Evolutionary conservation across 2,329 filamentous ascomycete genomes (phyloP), one percentile per base, ranked within the genome.

Genomic region (Botrytis hyacinthi): DNA sequence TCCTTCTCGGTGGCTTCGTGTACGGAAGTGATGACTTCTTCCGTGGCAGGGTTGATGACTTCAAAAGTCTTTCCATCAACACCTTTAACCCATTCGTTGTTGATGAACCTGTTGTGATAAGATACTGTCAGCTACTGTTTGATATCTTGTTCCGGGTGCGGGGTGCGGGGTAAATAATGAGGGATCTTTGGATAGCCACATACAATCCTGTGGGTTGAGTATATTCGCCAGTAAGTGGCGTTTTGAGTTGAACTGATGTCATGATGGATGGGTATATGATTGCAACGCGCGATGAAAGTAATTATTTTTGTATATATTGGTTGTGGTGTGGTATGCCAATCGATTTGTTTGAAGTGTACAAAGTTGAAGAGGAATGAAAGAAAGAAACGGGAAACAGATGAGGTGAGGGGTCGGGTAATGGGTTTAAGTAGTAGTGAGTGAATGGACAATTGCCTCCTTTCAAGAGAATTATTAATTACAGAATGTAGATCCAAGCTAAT

Each of bases 21-120:
- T 79, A 97, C 93, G 72, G 90, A 91, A 86, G 87, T 89, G 86
- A 97, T 97, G 81, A 93, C 89, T 84, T 94, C 90, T 84, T 97
- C 95, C 77, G 89, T 93, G 77, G 91, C 81, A 74, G 94, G 94
- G 88, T 97, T 97, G 87, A 96, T 91, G 83, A 94, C 92, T 85
- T 97, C 94, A 81, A 97, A 96, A 78, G 91, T 94, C 88, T 93
- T 92, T 85, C 94, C 94, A 79, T 97, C 93, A 76, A 92, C 90
- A 82, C 90, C 87, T 83, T 92, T 90, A 77, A 97, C 89, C 85
- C 91, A 98, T 84, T 98, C 92, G 84, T 95, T 95, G 89, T 96
- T 95, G 88, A 97, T 96, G 88, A 93, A 82, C 60, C 80, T 82
- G 54, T 67, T 32, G 29, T 63, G n/a, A 42, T 7, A 9, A 46